These are phyloP conservation scores for Cryphonectria radicalis DNA, from an alignment of 2,329 filamentous ascomycete genomes.

Conservation along the genomic window DNA sequence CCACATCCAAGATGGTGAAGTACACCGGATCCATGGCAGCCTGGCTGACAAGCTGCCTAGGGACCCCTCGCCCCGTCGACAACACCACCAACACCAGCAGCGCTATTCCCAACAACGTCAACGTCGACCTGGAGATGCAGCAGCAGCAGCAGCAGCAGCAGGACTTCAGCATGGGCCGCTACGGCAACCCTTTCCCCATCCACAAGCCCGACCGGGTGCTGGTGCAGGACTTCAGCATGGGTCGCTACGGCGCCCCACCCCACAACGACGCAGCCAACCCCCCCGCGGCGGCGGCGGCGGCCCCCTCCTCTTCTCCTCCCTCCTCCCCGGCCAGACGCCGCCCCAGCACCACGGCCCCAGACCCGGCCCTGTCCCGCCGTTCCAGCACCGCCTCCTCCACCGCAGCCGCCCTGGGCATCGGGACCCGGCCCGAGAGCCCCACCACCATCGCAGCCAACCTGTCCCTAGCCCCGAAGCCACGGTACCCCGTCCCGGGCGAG, in stretches of 20 bases:
- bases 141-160: background rate
- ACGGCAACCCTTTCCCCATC: background rate
- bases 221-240: slow-evolving; percentile 1
- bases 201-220: background rate
- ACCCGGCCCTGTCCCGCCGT: background rate
- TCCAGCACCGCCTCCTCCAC: background rate
- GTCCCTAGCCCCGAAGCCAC: background rate
- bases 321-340: background rate
- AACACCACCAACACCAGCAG: background rate
- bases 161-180: slow-evolving; percentile 7
- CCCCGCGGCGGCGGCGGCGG: background rate
- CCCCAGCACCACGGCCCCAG: background rate
- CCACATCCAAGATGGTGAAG: background rate
- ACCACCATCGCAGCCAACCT: background rate
- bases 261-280: background rate
- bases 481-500: background rate
- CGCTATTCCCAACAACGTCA: background rate
- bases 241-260: background rate
- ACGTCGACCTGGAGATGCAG: background rate
- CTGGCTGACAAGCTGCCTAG: background rate
- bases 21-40: background rate
- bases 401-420: background rate
- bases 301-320: background rate
- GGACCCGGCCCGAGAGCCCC: background rate
- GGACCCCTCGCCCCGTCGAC: background rate